Evolutionary conservation across 148 eudicot genomes (phyloP).

Genomic region (Amaranthus cruentus): DNA sequence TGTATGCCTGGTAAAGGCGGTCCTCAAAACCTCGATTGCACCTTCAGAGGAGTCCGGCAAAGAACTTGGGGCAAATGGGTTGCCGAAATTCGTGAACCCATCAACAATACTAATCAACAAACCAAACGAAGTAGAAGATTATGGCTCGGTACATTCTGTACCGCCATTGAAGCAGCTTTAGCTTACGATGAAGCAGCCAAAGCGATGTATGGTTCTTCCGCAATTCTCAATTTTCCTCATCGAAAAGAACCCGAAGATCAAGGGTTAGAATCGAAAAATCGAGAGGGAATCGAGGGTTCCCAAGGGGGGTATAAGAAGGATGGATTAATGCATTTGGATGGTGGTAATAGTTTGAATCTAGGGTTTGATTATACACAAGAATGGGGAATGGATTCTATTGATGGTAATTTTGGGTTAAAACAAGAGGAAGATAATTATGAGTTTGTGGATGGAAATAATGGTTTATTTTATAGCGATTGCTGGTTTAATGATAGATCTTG

Average conservation of each 20-base stretch:
- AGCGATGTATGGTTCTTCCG: conserved; percentile 44
- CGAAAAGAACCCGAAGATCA: background rate
- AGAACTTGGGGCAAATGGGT: conserved; percentile 64
- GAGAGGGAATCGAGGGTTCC: background rate
- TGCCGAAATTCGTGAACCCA: conserved; percentile 49
- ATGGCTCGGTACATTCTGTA: conserved; percentile 48
- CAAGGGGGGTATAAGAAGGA: no score
- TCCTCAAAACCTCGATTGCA: conserved; percentile 40
- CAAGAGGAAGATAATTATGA: conserved; percentile 18
- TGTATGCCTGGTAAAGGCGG: conserved; percentile 58
- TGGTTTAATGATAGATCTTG: conserved; percentile 13
- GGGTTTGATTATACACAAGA: conserved; percentile 31
- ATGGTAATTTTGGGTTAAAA: conserved; percentile 17
- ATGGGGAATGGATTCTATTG: conserved; percentile 24
- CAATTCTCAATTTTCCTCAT: conserved; percentile 44
- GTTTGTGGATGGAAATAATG: conserved; percentile 1
- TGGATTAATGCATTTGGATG: no score
- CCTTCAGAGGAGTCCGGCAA: conserved; percentile 43
- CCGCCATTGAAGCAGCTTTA: conserved; percentile 42
- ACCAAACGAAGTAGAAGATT: conserved; percentile 31
- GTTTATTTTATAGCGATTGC: conserved; percentile 20
- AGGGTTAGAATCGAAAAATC: background rate
- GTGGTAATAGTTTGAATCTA: conserved; percentile 9
- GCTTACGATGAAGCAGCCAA: conserved; percentile 52
- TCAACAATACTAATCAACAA: conserved; percentile 7